Base-by-base conservation (phyloP, 768 basidiomycete species). In the Trametes punicea region DNA sequence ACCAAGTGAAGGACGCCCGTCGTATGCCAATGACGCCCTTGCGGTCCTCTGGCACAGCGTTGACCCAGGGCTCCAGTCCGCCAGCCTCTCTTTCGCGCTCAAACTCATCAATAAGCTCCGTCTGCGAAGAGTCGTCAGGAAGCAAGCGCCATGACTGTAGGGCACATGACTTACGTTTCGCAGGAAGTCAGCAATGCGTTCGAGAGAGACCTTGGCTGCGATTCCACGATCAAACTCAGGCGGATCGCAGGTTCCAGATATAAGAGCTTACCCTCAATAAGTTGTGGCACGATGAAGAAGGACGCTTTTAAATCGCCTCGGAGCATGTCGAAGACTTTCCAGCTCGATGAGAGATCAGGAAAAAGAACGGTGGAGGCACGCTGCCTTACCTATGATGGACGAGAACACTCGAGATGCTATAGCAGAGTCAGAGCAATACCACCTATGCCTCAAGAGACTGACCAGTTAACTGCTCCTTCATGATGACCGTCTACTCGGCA, bases 161-260 rank as follows among this genome's bases (percentile, higher is more conserved):
- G 25, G 15, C 15, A 9, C 0, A 15, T 3, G 7, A 39, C 56
- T 6, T 36, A 68, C 67, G 18, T 70, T 64, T n/a, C 67, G 48
- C 40, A 77, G 59, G 68, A 77, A 79, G 20, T 70, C 68, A 56
- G 74, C 67, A 31, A 78, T 60, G 29, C 77, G 73, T 45, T 71
- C 66, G 1, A 78, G 39, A 4, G 75, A 74, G 6, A 79, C 77
- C 56, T 72, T 72, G 44, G 59, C 65, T 60, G 31, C 25, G n/a
- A 51, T 39, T 9, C 13, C 48, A 4, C n/a, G n/a, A 9, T 21
- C 10, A 36, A 34, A 20, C 20, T n/a, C 27, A 15, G 16, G 4
- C 23, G 15, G 2, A 21, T 6, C 13, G 20, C 15, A 29, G 20
- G 15, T 9, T 3, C n/a, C 2, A 20, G 5, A 4, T 13, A 20